Conservation (phyloP, 2,329 filamentous ascomycete genomes). For the Ophiocordyceps sinensis region DNA sequence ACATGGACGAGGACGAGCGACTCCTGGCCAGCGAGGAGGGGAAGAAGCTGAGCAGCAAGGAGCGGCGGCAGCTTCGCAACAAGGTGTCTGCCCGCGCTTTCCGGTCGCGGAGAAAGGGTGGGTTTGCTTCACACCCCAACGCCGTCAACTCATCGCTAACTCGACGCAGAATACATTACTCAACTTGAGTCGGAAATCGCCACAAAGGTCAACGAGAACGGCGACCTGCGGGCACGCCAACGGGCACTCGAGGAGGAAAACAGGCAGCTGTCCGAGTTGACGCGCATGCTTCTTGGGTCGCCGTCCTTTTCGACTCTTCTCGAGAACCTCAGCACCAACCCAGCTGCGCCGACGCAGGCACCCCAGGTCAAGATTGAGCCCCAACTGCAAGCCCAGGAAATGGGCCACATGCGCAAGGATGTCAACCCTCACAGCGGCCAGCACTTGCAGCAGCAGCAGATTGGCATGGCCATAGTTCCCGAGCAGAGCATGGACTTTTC, state of each 20-base stretch:
- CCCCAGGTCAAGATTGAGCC: constrained; percentile 23
- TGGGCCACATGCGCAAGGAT: constrained; percentile 48
- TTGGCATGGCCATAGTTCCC: constrained; percentile 71
- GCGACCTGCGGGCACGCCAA: constrained; percentile 70
- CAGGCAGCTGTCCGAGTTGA: constrained; percentile 60
- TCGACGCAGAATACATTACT: constrained; percentile 70
- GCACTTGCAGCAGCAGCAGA: constrained; percentile 46
- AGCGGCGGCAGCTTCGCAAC: constrained; percentile 92
- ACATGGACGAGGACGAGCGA: constrained; percentile 97
- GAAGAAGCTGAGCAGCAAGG: constrained; percentile 98
- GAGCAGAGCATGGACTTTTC: constrained; percentile 65
- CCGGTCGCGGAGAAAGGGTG: constrained; percentile 96
- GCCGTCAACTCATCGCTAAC: neutral
- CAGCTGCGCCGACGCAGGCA: constrained; percentile 26
- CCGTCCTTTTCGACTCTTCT: constrained; percentile 74
- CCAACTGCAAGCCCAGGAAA: constrained; percentile 24
- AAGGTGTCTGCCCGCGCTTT: constrained; percentile 97
- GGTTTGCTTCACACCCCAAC: constrained; percentile 14
- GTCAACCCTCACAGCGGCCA: constrained; percentile 44
- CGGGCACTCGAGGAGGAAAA: constrained; percentile 73
- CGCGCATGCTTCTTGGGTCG: constrained; percentile 68
- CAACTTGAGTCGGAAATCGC: constrained; percentile 87
- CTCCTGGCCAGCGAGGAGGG: constrained; percentile 92
- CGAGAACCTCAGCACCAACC: constrained; percentile 51
- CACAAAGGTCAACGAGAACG: constrained; percentile 68